A percentile compares a stretch with the other conserved stretches of the same genome.
Conservation (phyloP, 371 early-diverging fungal species). For the Apophysomyces elegans region DNA sequence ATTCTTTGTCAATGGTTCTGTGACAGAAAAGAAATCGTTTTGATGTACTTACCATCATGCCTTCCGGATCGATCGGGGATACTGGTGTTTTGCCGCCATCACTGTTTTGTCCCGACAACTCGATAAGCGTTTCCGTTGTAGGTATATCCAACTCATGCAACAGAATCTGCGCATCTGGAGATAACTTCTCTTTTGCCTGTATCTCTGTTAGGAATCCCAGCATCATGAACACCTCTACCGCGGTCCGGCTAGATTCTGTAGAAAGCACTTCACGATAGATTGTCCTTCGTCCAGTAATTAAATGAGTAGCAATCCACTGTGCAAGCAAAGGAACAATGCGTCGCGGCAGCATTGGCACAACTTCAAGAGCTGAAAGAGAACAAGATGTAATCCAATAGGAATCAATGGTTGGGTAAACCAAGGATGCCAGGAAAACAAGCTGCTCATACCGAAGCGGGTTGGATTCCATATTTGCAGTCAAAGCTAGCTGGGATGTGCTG, state of each 20-base stretch:
- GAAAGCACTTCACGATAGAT: conserved; percentile 55
- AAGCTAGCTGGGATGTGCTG: conserved; percentile 12
- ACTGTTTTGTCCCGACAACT: conserved; percentile 48
- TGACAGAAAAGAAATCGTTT: neutral
- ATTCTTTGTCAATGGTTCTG: neutral
- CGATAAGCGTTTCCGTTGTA: conserved; percentile 47
- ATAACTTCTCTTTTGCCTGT: conserved; percentile 45
- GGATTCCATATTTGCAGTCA: conserved; percentile 41
- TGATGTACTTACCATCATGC: conserved; percentile 43
- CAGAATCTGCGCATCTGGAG: conserved; percentile 53
- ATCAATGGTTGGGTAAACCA: conserved; percentile 54
- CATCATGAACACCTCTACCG: conserved; percentile 49
- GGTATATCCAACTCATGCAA: conserved; percentile 54
- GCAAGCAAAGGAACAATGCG: conserved; percentile 47
- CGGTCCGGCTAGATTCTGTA: conserved; percentile 48
- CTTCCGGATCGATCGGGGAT: conserved; percentile 48
- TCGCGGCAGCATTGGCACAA: conserved; percentile 51
- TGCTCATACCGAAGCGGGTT: conserved; percentile 46
- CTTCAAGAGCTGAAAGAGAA: conserved; percentile 53
- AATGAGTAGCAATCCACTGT: conserved; percentile 58
- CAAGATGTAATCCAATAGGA: conserved; percentile 59
- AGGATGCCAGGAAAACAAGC: conserved; percentile 45
- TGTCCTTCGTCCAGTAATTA: conserved; percentile 50
- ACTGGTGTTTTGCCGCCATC: conserved; percentile 45
- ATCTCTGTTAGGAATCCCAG: conserved; percentile 50